phyloP scores from a whole-genome alignment of 164 flowering plant species.

The Pachysandra terminalis region DNA sequence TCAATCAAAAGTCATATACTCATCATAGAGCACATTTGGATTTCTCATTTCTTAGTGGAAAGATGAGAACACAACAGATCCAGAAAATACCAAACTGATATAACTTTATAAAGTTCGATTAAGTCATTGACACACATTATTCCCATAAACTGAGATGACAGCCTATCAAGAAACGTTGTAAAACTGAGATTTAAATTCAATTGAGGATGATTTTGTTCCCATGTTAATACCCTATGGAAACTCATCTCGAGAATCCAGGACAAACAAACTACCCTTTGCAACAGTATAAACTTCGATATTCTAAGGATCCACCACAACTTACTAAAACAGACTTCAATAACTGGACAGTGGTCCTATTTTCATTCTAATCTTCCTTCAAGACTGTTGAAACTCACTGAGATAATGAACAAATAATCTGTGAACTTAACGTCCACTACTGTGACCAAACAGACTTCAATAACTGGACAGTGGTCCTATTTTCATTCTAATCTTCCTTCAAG shows the following conservation, averaged over 20 bases:
- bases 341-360: no score
- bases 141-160: not conserved
- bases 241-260: no score
- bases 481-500: no score
- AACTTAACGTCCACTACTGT: no score
- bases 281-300: no score
- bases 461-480: no score
- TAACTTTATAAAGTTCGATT: not conserved
- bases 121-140: not conserved
- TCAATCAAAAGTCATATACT: not conserved
- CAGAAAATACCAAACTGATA: not conserved
- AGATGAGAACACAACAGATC: not conserved
- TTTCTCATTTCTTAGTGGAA: not conserved
- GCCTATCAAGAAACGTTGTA: not conserved
- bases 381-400: no score
- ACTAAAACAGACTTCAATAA: no score
- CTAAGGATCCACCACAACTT: no score
- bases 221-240: not conserved
- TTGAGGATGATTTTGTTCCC: not conserved
- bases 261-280: not conserved
- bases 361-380: no score
- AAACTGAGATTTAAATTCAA: not conserved
- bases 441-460: no score
- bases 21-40: not conserved
- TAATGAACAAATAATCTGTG: no score